Base-by-base conservation (phyloP, 2,329 filamentous ascomycete genomes). In the Fusarium sp. region DNA sequence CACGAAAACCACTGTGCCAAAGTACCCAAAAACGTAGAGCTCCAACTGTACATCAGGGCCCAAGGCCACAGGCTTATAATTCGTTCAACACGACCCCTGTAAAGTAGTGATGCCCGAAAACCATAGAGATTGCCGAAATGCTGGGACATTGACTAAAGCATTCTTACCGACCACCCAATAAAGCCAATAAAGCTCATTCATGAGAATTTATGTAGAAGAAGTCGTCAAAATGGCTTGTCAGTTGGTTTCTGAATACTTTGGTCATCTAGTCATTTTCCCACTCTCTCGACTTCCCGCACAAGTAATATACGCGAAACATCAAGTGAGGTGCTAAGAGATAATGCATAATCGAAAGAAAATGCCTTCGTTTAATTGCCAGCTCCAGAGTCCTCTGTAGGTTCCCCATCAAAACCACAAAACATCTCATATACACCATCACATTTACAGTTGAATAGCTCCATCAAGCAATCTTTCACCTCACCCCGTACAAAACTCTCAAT, bases 341-440 rank as follows among this genome's bases (percentile, higher is more conserved):
- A 15, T n/a, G 9, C 9, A 43, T 43, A 23, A 43, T 43, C 16
- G 40, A 23, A n/a, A 44, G 16, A 7, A 44, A 6, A 8, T 18
- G 9, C 16, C 23, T 1, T 12, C 2, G 18, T 5, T 15, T 35
- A 23, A n/a, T 13, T 9, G 5, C 5, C 23, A 4, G 18, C 21
- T 10, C 9, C 28, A 30, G 28, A 23, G 28, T 3, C 9, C 19
- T 25, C 44, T 16, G 3, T 21, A 18, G 19, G 3, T 6, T 37
- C 6, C 8, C 4, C 16, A 43, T 61, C 21, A 30, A 25, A 54
- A 1, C 10, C 5, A 8, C 21, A 5, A 46, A 67, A 37, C 0
- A 37, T 1, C 2, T 30, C 3, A 16, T 6, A 15, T 9, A 2
- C 28, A 1, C 21, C 15, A 4, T 25, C 2, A 12, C 63, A 54